These are phyloP conservation scores for Microsporum ferrugineum DNA, from an alignment of 2,329 filamentous ascomycete genomes.

Conservation along the genomic window DNA sequence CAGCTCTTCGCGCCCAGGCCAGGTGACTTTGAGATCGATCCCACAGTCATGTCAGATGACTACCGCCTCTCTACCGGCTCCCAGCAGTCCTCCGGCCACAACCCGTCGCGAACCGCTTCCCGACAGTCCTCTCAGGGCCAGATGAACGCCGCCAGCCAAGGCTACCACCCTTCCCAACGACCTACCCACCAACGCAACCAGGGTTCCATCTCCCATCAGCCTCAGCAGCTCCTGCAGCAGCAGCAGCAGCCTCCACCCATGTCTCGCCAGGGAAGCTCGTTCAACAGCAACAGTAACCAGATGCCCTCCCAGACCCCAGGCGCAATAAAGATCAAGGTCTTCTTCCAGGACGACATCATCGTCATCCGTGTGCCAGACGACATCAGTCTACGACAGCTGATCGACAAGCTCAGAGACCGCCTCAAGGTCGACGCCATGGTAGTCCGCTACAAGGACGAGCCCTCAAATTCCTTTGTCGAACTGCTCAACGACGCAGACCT, in stretches of 20 bases:
- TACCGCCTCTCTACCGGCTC: slow-evolving; percentile 64
- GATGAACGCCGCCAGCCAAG: slow-evolving; percentile 40
- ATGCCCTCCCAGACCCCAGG: slow-evolving; percentile 30
- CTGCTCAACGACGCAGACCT: slow-evolving; percentile 72
- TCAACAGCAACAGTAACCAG: slow-evolving; percentile 20
- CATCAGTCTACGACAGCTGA: slow-evolving; percentile 64
- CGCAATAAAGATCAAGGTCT: slow-evolving; percentile 86
- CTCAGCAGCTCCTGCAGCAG: slow-evolving; percentile 1
- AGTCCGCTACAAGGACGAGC: slow-evolving; percentile 78
- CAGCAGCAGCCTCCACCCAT: slow-evolving; percentile 21
- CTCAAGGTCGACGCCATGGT: slow-evolving; percentile 66
- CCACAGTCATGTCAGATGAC: slow-evolving; percentile 36
- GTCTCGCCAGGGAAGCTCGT: slow-evolving; percentile 43
- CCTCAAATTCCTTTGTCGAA: slow-evolving; percentile 59
- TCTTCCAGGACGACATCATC: slow-evolving; percentile 83
- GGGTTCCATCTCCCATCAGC: slow-evolving; percentile 20
- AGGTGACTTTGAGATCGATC: slow-evolving; percentile 87
- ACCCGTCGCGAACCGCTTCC: slow-evolving; percentile 49
- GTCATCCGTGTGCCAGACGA: slow-evolving; percentile 78
- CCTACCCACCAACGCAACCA: slow-evolving; percentile 30
- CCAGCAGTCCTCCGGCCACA: slow-evolving; percentile 52
- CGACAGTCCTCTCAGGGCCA: slow-evolving; percentile 56
- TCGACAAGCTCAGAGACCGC: slow-evolving; percentile 73
- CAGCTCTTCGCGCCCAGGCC: slow-evolving; percentile 83
- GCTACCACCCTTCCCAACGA: slow-evolving; percentile 18